Percentiles rank a stretch among this genome's conserved stretches.
These are phyloP conservation scores for Ophiognomonia clavigignenti-juglandacearum DNA, from an alignment of 2,329 filamentous ascomycete species.

Conservation along the genomic window DNA sequence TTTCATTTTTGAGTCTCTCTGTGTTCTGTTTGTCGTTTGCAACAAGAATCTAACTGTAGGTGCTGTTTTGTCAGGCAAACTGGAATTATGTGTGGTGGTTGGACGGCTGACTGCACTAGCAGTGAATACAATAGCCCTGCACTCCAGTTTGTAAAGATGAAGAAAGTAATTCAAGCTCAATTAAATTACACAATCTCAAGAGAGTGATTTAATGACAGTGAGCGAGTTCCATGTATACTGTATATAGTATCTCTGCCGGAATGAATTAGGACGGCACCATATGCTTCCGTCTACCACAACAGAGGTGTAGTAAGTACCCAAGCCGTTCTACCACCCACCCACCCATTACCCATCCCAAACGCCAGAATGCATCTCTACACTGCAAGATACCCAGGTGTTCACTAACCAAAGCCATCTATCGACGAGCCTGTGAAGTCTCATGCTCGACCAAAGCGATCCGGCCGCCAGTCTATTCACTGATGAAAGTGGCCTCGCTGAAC, in stretches of 20 bases:
- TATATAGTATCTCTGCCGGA: neutral
- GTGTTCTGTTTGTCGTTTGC: no score
- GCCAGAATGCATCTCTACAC: slow-evolving; percentile 10
- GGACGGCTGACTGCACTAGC: neutral
- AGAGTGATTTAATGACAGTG: neutral
- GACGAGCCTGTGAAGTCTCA: neutral
- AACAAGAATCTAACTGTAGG: no score
- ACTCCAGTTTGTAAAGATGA: neutral
- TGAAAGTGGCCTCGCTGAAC: slow-evolving; percentile 94
- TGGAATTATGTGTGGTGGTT: no score
- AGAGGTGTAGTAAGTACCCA: neutral
- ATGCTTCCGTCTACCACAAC: neutral
- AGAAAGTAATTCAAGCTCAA: neutral
- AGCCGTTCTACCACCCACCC: neutral
- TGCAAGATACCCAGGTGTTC: neutral
- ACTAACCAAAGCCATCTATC: slow-evolving; percentile 17
- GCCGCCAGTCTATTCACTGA: slow-evolving; percentile 51
- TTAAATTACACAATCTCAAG: no score
- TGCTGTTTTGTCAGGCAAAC: no score
- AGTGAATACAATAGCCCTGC: neutral
- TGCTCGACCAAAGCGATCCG: neutral
- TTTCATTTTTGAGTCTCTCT: no score
- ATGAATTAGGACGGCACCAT: neutral
- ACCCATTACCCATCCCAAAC: slow-evolving; percentile 1
- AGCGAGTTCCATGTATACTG: neutral